Conservation (phyloP, 2,329 filamentous ascomycete species). For the Colletotrichum tropicicola region DNA sequence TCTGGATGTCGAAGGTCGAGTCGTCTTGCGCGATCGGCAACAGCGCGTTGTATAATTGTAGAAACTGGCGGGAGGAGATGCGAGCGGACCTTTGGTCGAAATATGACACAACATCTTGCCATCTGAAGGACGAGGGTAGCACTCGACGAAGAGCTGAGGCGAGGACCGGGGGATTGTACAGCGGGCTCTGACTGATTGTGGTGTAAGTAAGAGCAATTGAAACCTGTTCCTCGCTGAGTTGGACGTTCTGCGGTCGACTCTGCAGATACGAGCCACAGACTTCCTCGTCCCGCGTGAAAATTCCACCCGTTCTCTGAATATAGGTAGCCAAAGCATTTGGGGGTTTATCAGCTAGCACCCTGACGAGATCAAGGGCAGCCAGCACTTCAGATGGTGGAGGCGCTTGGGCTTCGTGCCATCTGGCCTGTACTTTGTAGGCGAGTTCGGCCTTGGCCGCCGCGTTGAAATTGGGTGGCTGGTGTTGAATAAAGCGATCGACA, state of each 20-base stretch:
- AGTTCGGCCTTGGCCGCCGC: constrained; percentile 77
- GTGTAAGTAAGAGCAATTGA: constrained; percentile 79
- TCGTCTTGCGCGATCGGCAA: constrained; percentile 73
- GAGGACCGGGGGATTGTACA: constrained; percentile 61
- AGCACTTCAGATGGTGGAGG: constrained; percentile 73
- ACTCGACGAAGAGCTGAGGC: constrained; percentile 71
- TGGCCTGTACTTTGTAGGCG: constrained; percentile 70
- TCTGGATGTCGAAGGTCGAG: constrained; percentile 81
- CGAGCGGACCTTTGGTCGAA: constrained; percentile 85
- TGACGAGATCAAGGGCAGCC: constrained; percentile 74
- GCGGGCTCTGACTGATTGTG: constrained; percentile 64
- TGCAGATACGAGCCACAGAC: constrained; percentile 65
- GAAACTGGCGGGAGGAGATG: constrained; percentile 82
- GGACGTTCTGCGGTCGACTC: constrained; percentile 60
- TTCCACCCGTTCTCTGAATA: constrained; percentile 78
- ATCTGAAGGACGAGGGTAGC: constrained; percentile 70
- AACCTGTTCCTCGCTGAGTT: constrained; percentile 83
- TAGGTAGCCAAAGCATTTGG: constrained; percentile 68
- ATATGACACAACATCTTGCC: constrained; percentile 77
- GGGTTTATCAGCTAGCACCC: constrained; percentile 68
- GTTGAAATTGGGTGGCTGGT: constrained; percentile 87
- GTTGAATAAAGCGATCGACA: constrained; percentile 86
- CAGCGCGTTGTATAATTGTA: constrained; percentile 82
- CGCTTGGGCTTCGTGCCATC: constrained; percentile 73
- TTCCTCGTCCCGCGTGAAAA: constrained; percentile 80